Evolutionary conservation across 768 basidiomycete genomes (phyloP), one percentile per base, ranked within the genome.

Genomic region (Coprinopsis cinerea): DNA sequence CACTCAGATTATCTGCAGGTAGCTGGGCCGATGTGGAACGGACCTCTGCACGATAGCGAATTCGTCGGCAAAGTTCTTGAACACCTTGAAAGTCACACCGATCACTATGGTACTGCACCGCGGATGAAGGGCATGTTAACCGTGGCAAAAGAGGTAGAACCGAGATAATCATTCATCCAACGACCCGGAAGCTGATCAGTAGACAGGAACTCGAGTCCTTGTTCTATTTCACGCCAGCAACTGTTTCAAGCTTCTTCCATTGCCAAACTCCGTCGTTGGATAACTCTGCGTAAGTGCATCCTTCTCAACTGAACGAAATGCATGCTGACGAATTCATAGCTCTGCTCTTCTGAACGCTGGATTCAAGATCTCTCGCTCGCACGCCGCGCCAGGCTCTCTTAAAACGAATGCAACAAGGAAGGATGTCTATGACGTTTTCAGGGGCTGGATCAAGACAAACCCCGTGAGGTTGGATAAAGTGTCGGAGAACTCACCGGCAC

Each of bases 1-100:
- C n/a, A n/a, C n/a, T n/a, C n/a, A n/a, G n/a, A 13, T 34, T 35
- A 39, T 47, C 44, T 49, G 15, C 37, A 95, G 92, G 62, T 93
- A 28, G 91, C 88, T 17, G 96, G 96, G 1, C 96, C 96, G 0
- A 94, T 99, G 89, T 98, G 96, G 96, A 83, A 87, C 4, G 93
- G 86, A 1, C 80, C 85, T 1, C 67, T 99, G 20, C 96, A 99
- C 59, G 78, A 92, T 61, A 57, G 69, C 1, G 72, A 70, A 4
- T 99, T 97, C 58, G 75, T 92, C 4, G 63, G 68, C n/a, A 79
- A 79, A 54, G 83, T 95, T 13, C 69, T 96, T 25, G 71, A 77
- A 18, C 88, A 93, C 58, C 70, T 94, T 11, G 80, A 84, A 49
- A 65, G 62, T 14, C 77, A 84, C 54, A 63, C 77, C 54, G 70